phyloP scores from a whole-genome alignment of 441 rosid species.

The Jatropha podagrica region DNA sequence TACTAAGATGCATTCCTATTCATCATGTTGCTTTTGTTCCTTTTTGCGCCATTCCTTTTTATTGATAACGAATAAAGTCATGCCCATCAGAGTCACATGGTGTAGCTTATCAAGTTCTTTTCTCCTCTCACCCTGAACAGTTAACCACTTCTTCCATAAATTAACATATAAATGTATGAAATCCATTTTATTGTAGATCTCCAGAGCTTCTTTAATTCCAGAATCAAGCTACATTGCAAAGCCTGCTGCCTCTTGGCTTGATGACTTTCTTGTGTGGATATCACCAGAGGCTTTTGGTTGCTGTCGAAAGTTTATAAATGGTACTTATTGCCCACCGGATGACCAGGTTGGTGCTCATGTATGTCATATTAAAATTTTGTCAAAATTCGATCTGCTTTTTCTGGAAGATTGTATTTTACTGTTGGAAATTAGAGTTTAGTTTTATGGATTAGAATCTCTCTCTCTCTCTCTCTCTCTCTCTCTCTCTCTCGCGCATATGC shows the following conservation, averaged over 20 bases:
- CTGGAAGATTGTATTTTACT: constrained; percentile 1
- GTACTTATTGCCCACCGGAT: constrained; percentile 89
- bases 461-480: too few relatives aligned
- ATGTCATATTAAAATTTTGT: background rate
- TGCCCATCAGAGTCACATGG: background rate
- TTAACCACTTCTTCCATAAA: background rate
- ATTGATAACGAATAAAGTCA: too few relatives aligned
- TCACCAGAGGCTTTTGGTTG: constrained; percentile 99
- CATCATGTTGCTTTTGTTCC: too few relatives aligned
- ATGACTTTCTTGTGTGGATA: constrained; percentile 94
- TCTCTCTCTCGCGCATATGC: too few relatives aligned
- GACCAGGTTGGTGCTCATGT: constrained; percentile 64
- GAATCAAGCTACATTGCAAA: constrained; percentile 91
- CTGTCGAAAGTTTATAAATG: constrained; percentile 87
- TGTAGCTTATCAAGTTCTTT: background rate
- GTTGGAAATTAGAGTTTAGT: constrained; percentile 13
- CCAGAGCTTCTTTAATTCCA: constrained; percentile 74
- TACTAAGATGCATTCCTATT: background rate
- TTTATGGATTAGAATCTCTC: background rate
- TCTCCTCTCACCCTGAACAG: background rate
- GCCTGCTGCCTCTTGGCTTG: constrained; percentile 99
- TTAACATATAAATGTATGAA: background rate
- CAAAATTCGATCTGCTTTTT: background rate
- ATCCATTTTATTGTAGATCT: constrained; percentile 43
- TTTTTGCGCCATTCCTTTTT: too few relatives aligned